Base-by-base conservation (phyloP, 768 basidiomycete genomes). In the Nidularia pulvinata region DNA sequence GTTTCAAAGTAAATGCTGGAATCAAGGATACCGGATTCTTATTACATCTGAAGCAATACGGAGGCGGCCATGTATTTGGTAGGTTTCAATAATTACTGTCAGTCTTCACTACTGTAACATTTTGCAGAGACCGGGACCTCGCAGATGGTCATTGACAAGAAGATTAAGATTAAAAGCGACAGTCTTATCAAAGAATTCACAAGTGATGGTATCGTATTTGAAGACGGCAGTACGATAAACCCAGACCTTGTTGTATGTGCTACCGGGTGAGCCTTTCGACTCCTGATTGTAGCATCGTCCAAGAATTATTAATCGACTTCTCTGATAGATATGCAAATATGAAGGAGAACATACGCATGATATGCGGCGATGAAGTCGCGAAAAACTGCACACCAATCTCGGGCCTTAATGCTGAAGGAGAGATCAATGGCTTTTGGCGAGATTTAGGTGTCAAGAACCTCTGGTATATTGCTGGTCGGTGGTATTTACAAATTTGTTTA, bases 151-250 rank as follows among this genome's bases (percentile, higher is more conserved):
- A 77, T 80, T 45, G 83, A 87, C 59, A 85, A 86, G 5, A 81
- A 84, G 61, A 85, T 89, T 72, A 87, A 86, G 64, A 66, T 89
- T 52, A 89, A 88, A 70, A 84, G 79, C 66, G 83, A 84, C 52
- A 69, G 69, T 47, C 68, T 72, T 46, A 79, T 88, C 51, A 64
- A 74, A 51, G 62, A 62, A 19, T 81, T 83, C 62, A 77, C 71
- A 2, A 57, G 69, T 44, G 60, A 52, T n/a, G 77, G 79, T 5
- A 54, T 84, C 25, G 63, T 67, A 43, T 84, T 84, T 52, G 76
- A 78, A 11, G 68, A 84, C 54, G 79, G 81, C 1, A 72, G 66
- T 37, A 68, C 72, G 46, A 62, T 83, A 5, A 50, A 69, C 14
- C 81, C 79, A 7, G 84, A 86, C 57, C 76, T 86, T 4, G 72